Evolutionary conservation across 2,329 filamentous ascomycete species (phyloP), one percentile per base, ranked within the genome.

Genomic region (Nemania abortiva): DNA sequence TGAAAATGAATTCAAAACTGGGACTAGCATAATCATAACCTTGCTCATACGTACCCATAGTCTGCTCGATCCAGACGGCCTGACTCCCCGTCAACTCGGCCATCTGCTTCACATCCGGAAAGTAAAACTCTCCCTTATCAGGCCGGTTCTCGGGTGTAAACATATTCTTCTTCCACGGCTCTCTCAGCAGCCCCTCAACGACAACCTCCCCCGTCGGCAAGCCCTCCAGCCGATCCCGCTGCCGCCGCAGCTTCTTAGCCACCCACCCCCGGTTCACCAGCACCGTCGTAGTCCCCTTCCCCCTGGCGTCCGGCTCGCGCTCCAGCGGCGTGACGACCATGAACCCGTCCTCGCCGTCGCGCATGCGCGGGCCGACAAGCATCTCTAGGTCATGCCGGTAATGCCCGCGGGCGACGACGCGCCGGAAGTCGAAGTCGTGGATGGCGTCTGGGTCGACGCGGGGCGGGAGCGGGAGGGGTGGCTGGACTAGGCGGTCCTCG

Each of bases 81-180:
- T 98, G 94, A 76, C 92, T 95, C 1, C 92, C 93, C 27, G 90
- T 90, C 79, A 94, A 82, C 70, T 84, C 85, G 1, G 96, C 96
- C 96, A 99, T 99, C 85, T 98, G 89, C 75, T 87, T 81, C 27
- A 99, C 93, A 81, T 97, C 95, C 0, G 96, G 95, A 77, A 99
- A 99, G 82, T 97, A 97, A 79, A 97, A 99, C 80, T 94, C 91
- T 68, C 91, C 89, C 77, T 90, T 90, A 74, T 95, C 91, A 0
- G 95, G 95, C 74, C 89, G 85, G 76, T 99, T 99, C 0, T 92
- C 90, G 0, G 96, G 96, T 65, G 96, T 99, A 80, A 99, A 99
- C 88, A 95, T 92, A 80, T 99, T 99, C 86, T 95, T 97, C 87
- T 97, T 96, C 89, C 93, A 97, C 9, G 95, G 95, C 82, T 96